Conservation (phyloP, 2,329 filamentous ascomycete species). For the Aureobasidium uvarum region DNA sequence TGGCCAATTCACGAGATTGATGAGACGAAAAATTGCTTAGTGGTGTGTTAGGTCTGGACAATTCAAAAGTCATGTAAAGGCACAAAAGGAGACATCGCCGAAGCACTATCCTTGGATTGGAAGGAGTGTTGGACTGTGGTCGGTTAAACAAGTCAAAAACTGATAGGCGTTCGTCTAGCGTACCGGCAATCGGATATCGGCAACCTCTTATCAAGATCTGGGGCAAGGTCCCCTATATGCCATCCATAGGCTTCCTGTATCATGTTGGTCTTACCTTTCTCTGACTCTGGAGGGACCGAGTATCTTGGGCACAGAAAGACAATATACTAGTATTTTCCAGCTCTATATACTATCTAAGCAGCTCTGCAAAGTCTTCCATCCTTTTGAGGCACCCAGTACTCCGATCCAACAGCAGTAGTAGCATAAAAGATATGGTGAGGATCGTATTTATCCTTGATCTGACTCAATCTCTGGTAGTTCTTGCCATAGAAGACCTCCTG, state of each 20-base stretch:
- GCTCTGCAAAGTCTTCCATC: constrained; percentile 32
- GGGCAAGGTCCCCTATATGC: not conserved
- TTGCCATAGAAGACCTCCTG: constrained; percentile 45
- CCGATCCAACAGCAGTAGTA: constrained; percentile 42
- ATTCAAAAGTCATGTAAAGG: not conserved
- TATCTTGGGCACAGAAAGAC: not conserved
- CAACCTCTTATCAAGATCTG: not conserved
- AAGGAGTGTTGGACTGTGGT: not conserved
- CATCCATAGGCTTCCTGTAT: no score
- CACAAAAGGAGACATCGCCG: not conserved
- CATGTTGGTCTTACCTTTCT: no score
- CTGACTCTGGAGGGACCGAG: no score
- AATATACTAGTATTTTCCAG: not conserved
- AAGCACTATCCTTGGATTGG: not conserved
- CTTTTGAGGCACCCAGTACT: constrained; percentile 36
- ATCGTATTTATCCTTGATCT: constrained; percentile 46
- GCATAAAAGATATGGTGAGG: constrained; percentile 45
- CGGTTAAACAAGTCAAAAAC: not conserved
- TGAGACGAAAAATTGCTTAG: not conserved
- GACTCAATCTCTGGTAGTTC: constrained; percentile 41
- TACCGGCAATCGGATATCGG: not conserved
- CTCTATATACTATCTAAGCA: not conserved
- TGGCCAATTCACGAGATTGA: not conserved
- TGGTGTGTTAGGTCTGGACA: no score
- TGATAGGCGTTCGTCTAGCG: not conserved